Evolutionary conservation across 768 basidiomycete genomes (phyloP).

Genomic region (Megacollybia marginata): DNA sequence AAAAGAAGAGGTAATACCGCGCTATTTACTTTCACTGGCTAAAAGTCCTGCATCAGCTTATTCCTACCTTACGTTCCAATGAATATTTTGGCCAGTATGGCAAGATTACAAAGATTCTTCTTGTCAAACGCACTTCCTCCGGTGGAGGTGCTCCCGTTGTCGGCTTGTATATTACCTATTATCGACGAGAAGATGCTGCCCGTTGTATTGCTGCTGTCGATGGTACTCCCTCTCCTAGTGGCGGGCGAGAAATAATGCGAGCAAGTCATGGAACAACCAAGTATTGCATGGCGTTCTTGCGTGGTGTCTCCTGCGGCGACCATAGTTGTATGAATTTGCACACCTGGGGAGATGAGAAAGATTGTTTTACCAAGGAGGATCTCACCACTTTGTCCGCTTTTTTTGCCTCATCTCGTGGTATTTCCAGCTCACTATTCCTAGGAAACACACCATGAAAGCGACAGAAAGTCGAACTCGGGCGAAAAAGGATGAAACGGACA

Average conservation of each 20-base stretch:
- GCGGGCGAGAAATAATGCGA: constrained; percentile 81
- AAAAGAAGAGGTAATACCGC: constrained; percentile 80
- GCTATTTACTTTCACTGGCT: constrained; percentile 1
- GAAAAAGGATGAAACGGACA: constrained; percentile 56
- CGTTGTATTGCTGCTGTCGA: constrained; percentile 91
- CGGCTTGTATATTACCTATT: constrained; percentile 95
- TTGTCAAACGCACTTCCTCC: constrained; percentile 81
- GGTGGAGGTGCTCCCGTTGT: constrained; percentile 68
- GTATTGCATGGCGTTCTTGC: constrained; percentile 94
- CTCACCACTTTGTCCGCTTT: constrained; percentile 78
- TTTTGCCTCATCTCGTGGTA: constrained; percentile 4
- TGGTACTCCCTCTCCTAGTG: constrained; percentile 84
- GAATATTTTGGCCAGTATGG: constrained; percentile 99
- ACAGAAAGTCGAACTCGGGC: constrained; percentile 67
- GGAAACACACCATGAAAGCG: constrained; percentile 91
- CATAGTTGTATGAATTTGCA: constrained; percentile 92
- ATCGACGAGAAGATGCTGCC: constrained; percentile 90
- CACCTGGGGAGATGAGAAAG: constrained; percentile 98
- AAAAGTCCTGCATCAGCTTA: constrained; percentile 47
- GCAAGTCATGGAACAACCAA: constrained; percentile 96
- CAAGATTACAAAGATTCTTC: constrained; percentile 91
- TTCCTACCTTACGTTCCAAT: constrained; percentile 85
- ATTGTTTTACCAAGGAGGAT: constrained; percentile 97
- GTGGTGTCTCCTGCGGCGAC: constrained; percentile 76
- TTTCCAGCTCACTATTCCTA: constrained; percentile 19